Base-by-base conservation (phyloP, 2,329 filamentous ascomycete species). In the Helminthosporium solani region DNA sequence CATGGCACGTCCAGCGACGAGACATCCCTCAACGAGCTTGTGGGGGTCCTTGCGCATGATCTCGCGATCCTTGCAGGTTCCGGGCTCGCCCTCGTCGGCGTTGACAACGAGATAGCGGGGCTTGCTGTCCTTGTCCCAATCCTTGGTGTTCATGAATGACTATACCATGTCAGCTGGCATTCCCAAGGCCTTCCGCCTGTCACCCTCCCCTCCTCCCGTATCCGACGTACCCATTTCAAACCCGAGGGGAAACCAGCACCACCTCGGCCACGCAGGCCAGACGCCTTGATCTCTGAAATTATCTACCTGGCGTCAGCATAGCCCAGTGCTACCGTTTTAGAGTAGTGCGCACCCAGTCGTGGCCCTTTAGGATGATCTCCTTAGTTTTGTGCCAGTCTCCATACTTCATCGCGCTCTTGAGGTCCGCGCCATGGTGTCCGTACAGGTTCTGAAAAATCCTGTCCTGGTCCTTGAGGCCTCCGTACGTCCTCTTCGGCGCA, bases 61-160 rank as follows among this genome's bases (percentile, higher is more conserved):
- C 75, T 99, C 94, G 69, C 94, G 87, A 74, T 99, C 94, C 79
- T 99, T 99, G 85, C 94, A 99, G 43, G 94, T 99, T 73, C 94
- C 94, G 23, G 94, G 94, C 76, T 99, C 94, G 67, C 94, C 94
- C 78, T 99, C 94, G 72, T 99, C 94, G 59, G 94, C 94, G 68
- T 99, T 99, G 77, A 99, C 90, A 52, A 99, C 92, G 44, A 99
- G 80, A 70, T 99, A 99, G 66, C 94, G 86, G 57, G 94, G 94
- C 76, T 95, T 95, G 63, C 75, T 87, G 72, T 97, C 94, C 77
- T 99, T 95, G 66, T 99, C 92, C 94, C 94, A 99, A 65, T 90
- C 94, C 77, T 96, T 96, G 80, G 92, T 91, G 81, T 99, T 99
- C 94, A 99, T 99, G 75, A 99, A 99, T 40, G 91, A 96, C 90